phyloP scores from a whole-genome alignment of 805 yeast genomes.

The Jamesozyma spencerorum region DNA sequence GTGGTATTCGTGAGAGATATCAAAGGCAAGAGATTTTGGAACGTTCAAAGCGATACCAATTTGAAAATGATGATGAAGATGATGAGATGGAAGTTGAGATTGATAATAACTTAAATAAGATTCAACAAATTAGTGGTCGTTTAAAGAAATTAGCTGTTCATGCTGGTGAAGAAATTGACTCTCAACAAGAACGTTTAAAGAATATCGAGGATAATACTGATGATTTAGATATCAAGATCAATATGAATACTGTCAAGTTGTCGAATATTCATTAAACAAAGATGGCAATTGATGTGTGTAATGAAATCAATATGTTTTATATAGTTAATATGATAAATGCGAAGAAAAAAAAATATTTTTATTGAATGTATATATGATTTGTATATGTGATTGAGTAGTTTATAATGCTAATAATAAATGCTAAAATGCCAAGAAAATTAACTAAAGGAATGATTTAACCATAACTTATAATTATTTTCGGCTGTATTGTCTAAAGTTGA shows the following conservation, averaged over 20 bases:
- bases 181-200: constrained; percentile 66
- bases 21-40: constrained; percentile 31
- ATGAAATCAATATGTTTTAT: not conserved
- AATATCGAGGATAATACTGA: constrained; percentile 80
- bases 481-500: constrained; percentile 19
- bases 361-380: too few relatives aligned
- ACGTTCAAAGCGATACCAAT: constrained; percentile 63
- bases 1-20: constrained; percentile 30
- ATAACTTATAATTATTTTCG: constrained; percentile 26
- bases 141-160: constrained; percentile 64
- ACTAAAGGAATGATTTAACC: constrained; percentile 18
- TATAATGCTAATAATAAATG: not conserved
- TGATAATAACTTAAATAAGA: constrained; percentile 72
- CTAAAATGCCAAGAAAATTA: too few relatives aligned
- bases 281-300: too few relatives aligned
- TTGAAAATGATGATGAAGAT: constrained; percentile 87
- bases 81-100: constrained; percentile 86
- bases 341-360: too few relatives aligned
- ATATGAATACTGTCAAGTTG: constrained; percentile 62
- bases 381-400: too few relatives aligned
- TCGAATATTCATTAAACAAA: constrained; percentile 41
- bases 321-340: too few relatives aligned
- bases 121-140: constrained; percentile 56
- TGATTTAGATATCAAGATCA: constrained; percentile 72
- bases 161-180: constrained; percentile 66